Base-by-base conservation (phyloP, 2,329 filamentous ascomycete species). In the Fusarium sarcochroum region DNA sequence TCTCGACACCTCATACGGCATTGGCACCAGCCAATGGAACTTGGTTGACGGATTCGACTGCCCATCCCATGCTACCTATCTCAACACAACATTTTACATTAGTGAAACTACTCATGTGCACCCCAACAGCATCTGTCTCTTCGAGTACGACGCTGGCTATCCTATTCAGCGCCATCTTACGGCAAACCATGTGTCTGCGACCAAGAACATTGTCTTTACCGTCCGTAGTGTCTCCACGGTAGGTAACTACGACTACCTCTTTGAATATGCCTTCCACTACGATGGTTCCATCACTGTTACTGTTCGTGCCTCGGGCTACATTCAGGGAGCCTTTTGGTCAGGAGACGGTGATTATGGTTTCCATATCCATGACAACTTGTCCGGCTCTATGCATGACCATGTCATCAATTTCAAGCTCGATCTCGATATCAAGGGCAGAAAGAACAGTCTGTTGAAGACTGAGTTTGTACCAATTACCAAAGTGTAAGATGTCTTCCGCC, bases 331-430 rank as follows among this genome's bases (percentile, higher is more conserved):
- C 1, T 85, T 80, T 72, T 84, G 80, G 50, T 78, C 78, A 3
- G 73, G 81, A 38, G 83, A 84, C 48, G 73, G 79, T 1, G 84
- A 84, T 49, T 86, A 86, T 57, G 85, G 85, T 7, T 86, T 79
- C 69, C 76, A 80, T 32, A 84, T 87, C 47, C 82, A 85, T 62
- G 82, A 86, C 54, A 74, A 76, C 25, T 75, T 85, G 2, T 80
- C 79, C 1, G 84, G 84, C 7, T 81, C 79, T 27, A 85, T 87
- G 80, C 86, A 88, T 72, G 84, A 87, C 72, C 86, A 88, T 66
- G 84, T 87, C 1, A 70, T 87, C 37, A 86, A 84, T 66, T 87
- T 82, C 78, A 87, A 87, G 70, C 81, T 80, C 44, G 86, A 87
- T 72, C 78, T 87, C 23, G 85, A 87, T 67, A 80, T 87, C 32